Base-by-base conservation (phyloP, 2,329 filamentous ascomycete species). In the Penicillium sp. region DNA sequence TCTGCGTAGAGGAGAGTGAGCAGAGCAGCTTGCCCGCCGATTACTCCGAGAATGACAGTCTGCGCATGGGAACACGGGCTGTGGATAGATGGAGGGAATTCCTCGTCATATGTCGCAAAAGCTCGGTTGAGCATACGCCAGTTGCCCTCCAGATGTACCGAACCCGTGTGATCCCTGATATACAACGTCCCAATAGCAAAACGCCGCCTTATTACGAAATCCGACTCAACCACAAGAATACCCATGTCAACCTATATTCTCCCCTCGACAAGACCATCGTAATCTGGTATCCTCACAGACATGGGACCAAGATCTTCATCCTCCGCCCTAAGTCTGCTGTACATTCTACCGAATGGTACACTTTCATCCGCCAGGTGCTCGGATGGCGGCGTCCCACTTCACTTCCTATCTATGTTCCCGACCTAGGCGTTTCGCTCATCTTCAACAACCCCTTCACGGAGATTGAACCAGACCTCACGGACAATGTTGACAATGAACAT, bases 321-420 rank as follows among this genome's bases (percentile, higher is more conserved):
- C 76, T 87, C 66, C 77, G 81, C 27, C 77, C 83, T 5, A 77
- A 79, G 11, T 83, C 83, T 14, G 75, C 77, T 2, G 79, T 80
- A 5, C 80, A 80, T 58, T 80, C 82, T 6, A 78, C 84, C 9
- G 83, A 87, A 62, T 87, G 83, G 83, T 86, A 83, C 61, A 85
- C 82, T 0, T 86, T 86, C 55, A 70, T 87, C 12, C 74, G 78
- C 11, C 79, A 80, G 44, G 72, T 79, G 7, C 69, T 86, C 16
- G 83, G 83, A 31, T 80, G 77, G 75, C 72, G 75, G 38, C 75
- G 80, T 46, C 74, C 80, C 4, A 72, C 74, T 31, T 77, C 77
- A 28, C 71, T 87, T 9, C 75, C 81, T 46, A 77, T 87, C 56
- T 77, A 80, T 52, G 79, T 86, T 10, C 83, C 83, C 2, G 82